Evolutionary conservation across 2,329 filamentous ascomycete species (phyloP), one percentile per base, ranked within the genome.

Genomic region (Neonectria hederae): DNA sequence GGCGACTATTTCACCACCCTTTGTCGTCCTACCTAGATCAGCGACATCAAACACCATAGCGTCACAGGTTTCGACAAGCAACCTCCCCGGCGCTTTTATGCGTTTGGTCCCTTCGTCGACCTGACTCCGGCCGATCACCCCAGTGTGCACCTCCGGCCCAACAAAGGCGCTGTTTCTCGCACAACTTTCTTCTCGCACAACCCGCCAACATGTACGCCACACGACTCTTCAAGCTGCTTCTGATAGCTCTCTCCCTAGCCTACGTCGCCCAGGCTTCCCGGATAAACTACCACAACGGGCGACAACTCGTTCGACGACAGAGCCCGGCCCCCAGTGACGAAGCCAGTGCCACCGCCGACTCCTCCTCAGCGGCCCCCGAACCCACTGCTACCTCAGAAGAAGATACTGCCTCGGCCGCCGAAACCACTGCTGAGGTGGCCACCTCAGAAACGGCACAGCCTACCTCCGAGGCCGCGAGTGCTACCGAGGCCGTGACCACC

Each of bases 171-270:
- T 46, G 59, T 26, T 46, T 51, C 45, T 13, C 17, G 11, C 46
- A 21, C 35, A 59, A 10, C 13, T n/a, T 21, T 17, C n/a, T 19
- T 51, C 38, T 21, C 28, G 28, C 17, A 58, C 19, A 63, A 43
- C 19, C 51, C 48, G 19, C 52, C 61, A 69, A 58, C 60, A 88
- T 88, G 86, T 83, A 83, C 73, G 76, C 81, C 28, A 77, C 76
- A 58, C 80, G 80, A 62, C 69, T 83, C 54, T 63, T 86, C 35
- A 78, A 82, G 71, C 74, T 87, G 63, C 75, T 87, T 61, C 72
- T 86, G 66, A 76, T 85, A 69, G 83, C 82, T 46, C 76, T 87
- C 55, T 83, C 83, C 46, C 73, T 84, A 62, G 66, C 82, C 58
- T 79, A 78, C 49, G 76, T 83, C 40, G 82, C 82, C 48, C 83